Conservation (phyloP, 306 rosid genomes). For the Gillenia trifoliata region DNA sequence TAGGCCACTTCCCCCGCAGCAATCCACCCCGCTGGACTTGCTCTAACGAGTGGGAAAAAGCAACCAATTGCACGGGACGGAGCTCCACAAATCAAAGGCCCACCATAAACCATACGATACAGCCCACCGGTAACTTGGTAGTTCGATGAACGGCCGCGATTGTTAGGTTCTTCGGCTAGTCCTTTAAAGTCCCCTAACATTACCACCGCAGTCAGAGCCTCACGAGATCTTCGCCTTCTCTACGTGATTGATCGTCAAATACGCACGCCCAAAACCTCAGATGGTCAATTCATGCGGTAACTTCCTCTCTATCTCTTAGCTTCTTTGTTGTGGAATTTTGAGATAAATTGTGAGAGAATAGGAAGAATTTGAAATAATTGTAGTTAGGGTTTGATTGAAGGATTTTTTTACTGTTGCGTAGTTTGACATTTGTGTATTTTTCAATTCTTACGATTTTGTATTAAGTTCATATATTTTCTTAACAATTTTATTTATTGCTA, state of each 20-base stretch:
- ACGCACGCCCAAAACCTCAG: background rate
- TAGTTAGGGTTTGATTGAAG: background rate
- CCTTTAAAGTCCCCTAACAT: background rate
- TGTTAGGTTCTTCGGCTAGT: background rate
- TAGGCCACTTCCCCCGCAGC: too few species aligned
- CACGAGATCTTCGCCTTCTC: background rate
- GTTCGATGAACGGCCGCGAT: background rate
- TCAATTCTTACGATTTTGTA: background rate
- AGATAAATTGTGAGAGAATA: background rate
- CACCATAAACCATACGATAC: background rate
- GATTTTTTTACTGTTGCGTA: background rate
- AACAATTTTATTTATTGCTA: background rate
- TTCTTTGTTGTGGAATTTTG: background rate
- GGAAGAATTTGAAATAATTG: background rate
- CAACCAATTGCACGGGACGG: too few species aligned
- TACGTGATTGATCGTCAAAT: background rate
- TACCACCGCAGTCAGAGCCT: background rate
- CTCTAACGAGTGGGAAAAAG: too few species aligned
- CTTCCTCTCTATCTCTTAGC: background rate
- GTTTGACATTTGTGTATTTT: background rate
- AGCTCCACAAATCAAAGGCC: background rate
- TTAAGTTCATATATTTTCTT: background rate
- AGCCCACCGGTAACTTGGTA: background rate
- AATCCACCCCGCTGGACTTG: too few species aligned
- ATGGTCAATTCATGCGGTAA: constrained; percentile 2